A percentile compares a stretch with the other conserved stretches of the same genome.
These are phyloP conservation scores for Yamadazyma sp. DNA, from an alignment of 1,139 yeast species.

Conservation along the genomic window DNA sequence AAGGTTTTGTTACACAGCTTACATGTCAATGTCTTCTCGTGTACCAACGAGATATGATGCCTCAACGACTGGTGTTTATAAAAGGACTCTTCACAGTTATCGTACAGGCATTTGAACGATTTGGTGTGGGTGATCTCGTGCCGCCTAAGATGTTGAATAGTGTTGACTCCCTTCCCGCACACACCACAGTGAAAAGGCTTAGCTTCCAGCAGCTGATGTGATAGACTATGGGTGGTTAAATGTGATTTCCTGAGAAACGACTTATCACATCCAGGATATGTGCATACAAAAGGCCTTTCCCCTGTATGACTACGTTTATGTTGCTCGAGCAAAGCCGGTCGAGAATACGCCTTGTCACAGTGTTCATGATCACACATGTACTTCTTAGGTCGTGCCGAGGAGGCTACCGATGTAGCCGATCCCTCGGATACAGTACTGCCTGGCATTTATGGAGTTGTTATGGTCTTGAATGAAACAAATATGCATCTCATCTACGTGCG, in stretches of 20 bases:
- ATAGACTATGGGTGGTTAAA: constrained; percentile 67
- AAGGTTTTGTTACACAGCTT: constrained; percentile 59
- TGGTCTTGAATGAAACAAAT: not conserved
- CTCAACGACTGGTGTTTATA: constrained; percentile 77
- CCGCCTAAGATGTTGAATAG: constrained; percentile 77
- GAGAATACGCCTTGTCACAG: constrained; percentile 74
- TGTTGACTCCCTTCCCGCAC: constrained; percentile 83
- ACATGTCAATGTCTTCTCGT: constrained; percentile 55
- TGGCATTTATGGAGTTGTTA: not conserved
- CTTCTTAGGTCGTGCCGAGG: constrained; percentile 51
- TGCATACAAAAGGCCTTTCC: constrained; percentile 74
- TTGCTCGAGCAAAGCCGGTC: constrained; percentile 82
- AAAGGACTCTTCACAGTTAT: constrained; percentile 65
- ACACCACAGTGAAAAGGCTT: constrained; percentile 75
- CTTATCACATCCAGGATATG: constrained; percentile 52
- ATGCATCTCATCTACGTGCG: constrained; percentile 1
- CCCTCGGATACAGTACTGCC: constrained; percentile 1
- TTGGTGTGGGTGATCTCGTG: constrained; percentile 80
- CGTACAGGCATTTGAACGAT: constrained; percentile 62
- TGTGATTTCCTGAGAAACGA: constrained; percentile 78
- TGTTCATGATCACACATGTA: constrained; percentile 61
- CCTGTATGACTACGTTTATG: constrained; percentile 80
- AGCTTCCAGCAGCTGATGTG: constrained; percentile 54
- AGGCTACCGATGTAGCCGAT: not conserved
- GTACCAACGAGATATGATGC: constrained; percentile 68